Evolutionary conservation across 176 grass and related monocot genomes (phyloP).

Genomic region (Bonia amplexicaulis): DNA sequence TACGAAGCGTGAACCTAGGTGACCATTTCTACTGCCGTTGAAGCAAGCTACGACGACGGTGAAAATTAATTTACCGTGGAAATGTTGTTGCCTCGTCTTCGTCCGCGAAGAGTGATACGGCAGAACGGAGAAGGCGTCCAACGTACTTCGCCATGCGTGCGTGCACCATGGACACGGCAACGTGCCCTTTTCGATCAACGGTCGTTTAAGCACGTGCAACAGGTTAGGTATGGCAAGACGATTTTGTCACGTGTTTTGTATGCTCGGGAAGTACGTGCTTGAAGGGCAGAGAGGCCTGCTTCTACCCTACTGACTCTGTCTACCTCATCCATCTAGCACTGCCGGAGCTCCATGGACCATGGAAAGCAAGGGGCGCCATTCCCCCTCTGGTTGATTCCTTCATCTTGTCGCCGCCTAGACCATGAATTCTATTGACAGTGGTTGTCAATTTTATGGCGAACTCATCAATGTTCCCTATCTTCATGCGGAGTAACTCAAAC

Average conservation of each 20-base stretch:
- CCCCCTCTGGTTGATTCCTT: too few relatives aligned
- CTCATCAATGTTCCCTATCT: too few relatives aligned
- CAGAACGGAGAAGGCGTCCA: background rate
- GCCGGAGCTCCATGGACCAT: too few relatives aligned
- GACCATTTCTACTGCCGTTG: too few relatives aligned
- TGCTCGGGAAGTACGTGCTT: background rate
- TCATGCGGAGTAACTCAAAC: too few relatives aligned
- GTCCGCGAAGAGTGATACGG: background rate
- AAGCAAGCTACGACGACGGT: background rate
- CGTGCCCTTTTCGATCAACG: background rate
- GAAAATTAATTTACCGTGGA: background rate
- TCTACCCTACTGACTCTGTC: background rate
- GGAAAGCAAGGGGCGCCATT: too few relatives aligned
- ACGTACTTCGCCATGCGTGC: too few relatives aligned
- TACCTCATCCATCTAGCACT: background rate
- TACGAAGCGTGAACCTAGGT: too few relatives aligned
- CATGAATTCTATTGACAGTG: too few relatives aligned
- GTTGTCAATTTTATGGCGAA: too few relatives aligned
- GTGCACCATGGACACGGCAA: too few relatives aligned
- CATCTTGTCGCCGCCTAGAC: too few relatives aligned
- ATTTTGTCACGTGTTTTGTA: background rate
- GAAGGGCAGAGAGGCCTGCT: background rate
- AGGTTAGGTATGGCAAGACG: background rate
- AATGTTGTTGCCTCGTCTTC: background rate
- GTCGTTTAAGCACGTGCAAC: background rate